Evolutionary conservation across 2,329 filamentous ascomycete genomes (phyloP).

Genomic region (Trichoderma sp.): DNA sequence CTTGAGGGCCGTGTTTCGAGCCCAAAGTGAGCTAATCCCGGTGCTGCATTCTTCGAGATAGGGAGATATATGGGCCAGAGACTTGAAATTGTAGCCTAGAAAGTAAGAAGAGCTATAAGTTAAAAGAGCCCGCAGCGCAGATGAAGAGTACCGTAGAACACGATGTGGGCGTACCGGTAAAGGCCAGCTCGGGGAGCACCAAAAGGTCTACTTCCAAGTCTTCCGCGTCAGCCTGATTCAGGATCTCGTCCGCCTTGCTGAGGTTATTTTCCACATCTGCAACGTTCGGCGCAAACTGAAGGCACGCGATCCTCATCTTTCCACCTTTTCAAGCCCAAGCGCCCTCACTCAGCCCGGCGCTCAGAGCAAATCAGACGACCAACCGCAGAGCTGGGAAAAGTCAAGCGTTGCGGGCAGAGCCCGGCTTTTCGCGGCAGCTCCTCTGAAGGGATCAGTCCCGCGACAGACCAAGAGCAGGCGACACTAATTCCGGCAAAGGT

Average conservation of each 20-base stretch:
- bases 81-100: conserved; percentile 78
- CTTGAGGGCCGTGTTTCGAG: conserved; percentile 65
- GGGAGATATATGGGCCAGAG: conserved; percentile 67
- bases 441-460: neutral
- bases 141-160: neutral
- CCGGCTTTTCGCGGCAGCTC: conserved; percentile 8
- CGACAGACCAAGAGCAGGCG: neutral
- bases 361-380: neutral
- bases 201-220: conserved; percentile 73
- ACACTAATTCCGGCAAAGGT: neutral
- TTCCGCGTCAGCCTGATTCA: conserved; percentile 55
- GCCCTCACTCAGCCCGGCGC: neutral
- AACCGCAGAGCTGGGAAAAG: neutral
- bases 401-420: conserved; percentile 12
- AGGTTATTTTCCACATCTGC: conserved; percentile 74
- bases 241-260: conserved; percentile 65
- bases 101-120: neutral
- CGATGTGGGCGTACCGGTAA: conserved; percentile 60
- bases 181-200: conserved; percentile 76
- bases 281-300: conserved; percentile 74
- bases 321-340: neutral
- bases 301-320: conserved; percentile 68
- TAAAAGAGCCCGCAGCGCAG: neutral
- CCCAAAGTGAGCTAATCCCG: conserved; percentile 74
- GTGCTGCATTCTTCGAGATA: conserved; percentile 68